These are phyloP conservation scores for Monosporascus sp. DNA, from an alignment of 2,329 filamentous ascomycete genomes.

Conservation along the genomic window DNA sequence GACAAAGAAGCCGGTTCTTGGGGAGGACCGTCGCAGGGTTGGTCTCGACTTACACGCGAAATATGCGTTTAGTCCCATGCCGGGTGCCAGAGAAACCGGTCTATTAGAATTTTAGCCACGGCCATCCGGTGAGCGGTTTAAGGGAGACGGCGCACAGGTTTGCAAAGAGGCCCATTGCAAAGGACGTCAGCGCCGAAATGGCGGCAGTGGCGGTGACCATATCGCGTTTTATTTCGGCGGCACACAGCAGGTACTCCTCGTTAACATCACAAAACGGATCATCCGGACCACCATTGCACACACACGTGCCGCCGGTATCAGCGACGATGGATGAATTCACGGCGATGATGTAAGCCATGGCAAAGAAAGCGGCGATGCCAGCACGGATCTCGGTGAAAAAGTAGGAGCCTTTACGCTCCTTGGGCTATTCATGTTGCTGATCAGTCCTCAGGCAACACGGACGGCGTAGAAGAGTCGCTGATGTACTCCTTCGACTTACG, in stretches of 20 bases:
- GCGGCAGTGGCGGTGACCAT: constrained; percentile 81
- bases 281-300: constrained; percentile 52
- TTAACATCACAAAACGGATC: constrained; percentile 51
- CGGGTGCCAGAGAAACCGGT: constrained; percentile 65
- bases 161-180: constrained; percentile 77
- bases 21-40: constrained; percentile 31
- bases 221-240: constrained; percentile 63
- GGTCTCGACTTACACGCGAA: constrained; percentile 55
- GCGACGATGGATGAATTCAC: constrained; percentile 25
- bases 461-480: neutral
- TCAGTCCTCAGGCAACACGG: constrained; percentile 8
- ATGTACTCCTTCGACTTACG: constrained; percentile 45
- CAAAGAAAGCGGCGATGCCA: constrained; percentile 67
- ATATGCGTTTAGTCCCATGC: constrained; percentile 82
- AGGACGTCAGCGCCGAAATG: constrained; percentile 72
- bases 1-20: neutral
- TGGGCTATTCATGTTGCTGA: constrained; percentile 42
- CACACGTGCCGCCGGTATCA: constrained; percentile 54
- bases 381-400: constrained; percentile 84
- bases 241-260: constrained; percentile 58
- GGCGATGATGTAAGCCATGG: constrained; percentile 53
- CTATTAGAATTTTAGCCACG: constrained; percentile 19
- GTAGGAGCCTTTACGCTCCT: constrained; percentile 65
- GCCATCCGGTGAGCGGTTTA: neutral
- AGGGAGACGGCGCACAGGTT: constrained; percentile 52